These are phyloP conservation scores for Sporisorium iseilematis-ciliati DNA, from an alignment of 1,284 basidiomycete genomes.

Conservation along the genomic window DNA sequence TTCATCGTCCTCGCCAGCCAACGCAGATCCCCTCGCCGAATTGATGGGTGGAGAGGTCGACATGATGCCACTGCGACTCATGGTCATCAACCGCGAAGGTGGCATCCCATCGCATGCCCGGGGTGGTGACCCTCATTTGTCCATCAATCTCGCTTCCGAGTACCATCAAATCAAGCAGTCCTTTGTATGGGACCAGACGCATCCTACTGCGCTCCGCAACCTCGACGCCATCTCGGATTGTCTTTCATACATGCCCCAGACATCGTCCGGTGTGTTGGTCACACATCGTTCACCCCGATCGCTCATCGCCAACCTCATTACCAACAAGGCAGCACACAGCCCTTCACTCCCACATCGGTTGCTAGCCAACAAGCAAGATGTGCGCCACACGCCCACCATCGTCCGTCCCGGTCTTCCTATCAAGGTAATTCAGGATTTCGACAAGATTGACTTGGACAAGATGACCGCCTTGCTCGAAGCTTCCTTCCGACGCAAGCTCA, in stretches of 20 bases:
- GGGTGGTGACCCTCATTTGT: conserved; percentile 90
- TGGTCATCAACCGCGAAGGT: conserved; percentile 97
- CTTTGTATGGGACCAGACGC: conserved; percentile 85
- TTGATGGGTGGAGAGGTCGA: conserved; percentile 63
- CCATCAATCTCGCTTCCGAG: conserved; percentile 93
- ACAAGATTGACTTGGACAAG: conserved; percentile 80
- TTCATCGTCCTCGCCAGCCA: not conserved
- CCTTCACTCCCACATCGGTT: conserved; percentile 94
- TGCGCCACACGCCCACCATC: conserved; percentile 90
- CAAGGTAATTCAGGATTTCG: conserved; percentile 78
- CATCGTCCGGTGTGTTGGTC: conserved; percentile 93
- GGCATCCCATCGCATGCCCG: conserved; percentile 98
- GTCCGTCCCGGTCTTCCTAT: conserved; percentile 89
- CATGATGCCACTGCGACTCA: conserved; percentile 80
- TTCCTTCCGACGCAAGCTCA: conserved; percentile 83
- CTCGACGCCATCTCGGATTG: conserved; percentile 88
- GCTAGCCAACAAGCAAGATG: conserved; percentile 85
- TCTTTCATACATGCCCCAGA: conserved; percentile 89
- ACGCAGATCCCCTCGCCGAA: conserved; percentile 24
- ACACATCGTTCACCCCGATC: conserved; percentile 95
- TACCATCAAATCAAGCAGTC: conserved; percentile 86
- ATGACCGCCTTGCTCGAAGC: conserved; percentile 85
- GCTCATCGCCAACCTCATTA: conserved; percentile 96
- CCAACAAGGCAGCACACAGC: conserved; percentile 96
- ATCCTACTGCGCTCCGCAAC: conserved; percentile 89